Percentiles rank a stretch among this genome's conserved stretches.
Conservation (phyloP, 2,329 filamentous ascomycete genomes). For the Colletotrichum salicis region DNA sequence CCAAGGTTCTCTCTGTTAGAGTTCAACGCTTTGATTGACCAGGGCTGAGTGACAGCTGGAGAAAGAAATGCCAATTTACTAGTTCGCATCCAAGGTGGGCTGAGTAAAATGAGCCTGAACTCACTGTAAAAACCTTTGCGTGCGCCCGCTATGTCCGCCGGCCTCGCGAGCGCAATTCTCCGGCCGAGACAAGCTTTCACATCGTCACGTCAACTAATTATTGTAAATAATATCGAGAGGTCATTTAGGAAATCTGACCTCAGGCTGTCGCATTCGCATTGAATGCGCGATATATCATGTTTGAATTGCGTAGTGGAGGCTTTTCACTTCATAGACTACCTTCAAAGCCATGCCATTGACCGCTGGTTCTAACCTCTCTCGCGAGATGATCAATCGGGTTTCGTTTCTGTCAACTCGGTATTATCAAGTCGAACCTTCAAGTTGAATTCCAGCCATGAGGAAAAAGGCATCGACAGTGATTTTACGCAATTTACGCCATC, state of each 20-base stretch:
- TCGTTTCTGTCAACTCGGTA: background rate
- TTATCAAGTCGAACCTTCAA: background rate
- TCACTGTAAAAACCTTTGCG: background rate
- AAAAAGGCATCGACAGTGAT: background rate
- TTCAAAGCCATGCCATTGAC: background rate
- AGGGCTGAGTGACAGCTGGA: background rate
- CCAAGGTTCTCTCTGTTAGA: background rate
- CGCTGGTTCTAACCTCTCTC: background rate
- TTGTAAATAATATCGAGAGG: background rate
- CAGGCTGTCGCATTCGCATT: background rate
- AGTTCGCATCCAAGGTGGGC: background rate
- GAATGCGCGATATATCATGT: background rate
- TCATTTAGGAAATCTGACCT: background rate
- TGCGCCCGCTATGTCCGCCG: background rate
- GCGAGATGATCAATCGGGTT: background rate
- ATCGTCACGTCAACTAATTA: background rate
- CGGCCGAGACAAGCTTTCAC: background rate
- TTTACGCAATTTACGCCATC: background rate
- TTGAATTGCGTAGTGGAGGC: background rate
- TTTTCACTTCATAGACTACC: background rate
- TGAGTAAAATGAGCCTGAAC: background rate
- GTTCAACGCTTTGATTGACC: conserved; percentile 9
- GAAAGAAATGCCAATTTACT: conserved; percentile 48
- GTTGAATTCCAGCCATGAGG: background rate
- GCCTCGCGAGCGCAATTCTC: background rate